These are phyloP conservation scores for Sporopachydermia quercuum DNA, from an alignment of 805 yeast genomes.

Conservation along the genomic window DNA sequence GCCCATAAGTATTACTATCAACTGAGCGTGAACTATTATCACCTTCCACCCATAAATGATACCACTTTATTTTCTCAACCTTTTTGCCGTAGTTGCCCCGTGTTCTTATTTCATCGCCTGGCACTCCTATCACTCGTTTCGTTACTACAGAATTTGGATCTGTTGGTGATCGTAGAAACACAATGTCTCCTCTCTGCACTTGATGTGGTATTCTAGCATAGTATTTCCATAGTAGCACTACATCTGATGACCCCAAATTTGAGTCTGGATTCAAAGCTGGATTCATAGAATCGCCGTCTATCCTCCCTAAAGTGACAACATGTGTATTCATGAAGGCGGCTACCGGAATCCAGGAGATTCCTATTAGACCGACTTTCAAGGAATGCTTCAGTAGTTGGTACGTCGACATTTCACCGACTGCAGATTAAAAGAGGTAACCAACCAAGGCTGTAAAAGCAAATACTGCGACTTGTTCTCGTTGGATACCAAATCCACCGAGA, in stretches of 20 bases:
- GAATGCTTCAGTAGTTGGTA: slow-evolving; percentile 1
- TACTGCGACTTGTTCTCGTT: too few species aligned
- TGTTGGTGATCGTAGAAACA: slow-evolving; percentile 66
- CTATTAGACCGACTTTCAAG: slow-evolving; percentile 12
- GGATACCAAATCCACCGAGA: too few species aligned
- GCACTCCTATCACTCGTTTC: slow-evolving; percentile 64
- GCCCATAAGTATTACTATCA: slow-evolving; percentile 82
- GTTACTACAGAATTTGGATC: slow-evolving; percentile 65
- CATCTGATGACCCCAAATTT: slow-evolving; percentile 22
- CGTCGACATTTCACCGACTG: background rate
- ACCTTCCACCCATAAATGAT: slow-evolving; percentile 91
- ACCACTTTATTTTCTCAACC: slow-evolving; percentile 49
- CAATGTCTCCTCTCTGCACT: slow-evolving; percentile 50
- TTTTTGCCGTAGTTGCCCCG: slow-evolving; percentile 53
- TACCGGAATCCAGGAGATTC: slow-evolving; percentile 54
- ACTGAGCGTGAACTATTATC: slow-evolving; percentile 68
- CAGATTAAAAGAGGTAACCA: too few species aligned
- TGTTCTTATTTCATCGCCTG: slow-evolving; percentile 54
- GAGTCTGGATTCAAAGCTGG: slow-evolving; percentile 70
- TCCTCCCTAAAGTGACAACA: slow-evolving; percentile 44
- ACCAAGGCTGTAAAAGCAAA: too few species aligned
- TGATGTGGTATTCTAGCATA: slow-evolving; percentile 32
- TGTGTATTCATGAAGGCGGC: slow-evolving; percentile 42
- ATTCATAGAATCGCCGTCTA: slow-evolving; percentile 61
- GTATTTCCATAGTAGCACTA: slow-evolving; percentile 55